Base-by-base conservation (phyloP, 2,329 filamentous ascomycete genomes). In the Acrodontium crateriforme region DNA sequence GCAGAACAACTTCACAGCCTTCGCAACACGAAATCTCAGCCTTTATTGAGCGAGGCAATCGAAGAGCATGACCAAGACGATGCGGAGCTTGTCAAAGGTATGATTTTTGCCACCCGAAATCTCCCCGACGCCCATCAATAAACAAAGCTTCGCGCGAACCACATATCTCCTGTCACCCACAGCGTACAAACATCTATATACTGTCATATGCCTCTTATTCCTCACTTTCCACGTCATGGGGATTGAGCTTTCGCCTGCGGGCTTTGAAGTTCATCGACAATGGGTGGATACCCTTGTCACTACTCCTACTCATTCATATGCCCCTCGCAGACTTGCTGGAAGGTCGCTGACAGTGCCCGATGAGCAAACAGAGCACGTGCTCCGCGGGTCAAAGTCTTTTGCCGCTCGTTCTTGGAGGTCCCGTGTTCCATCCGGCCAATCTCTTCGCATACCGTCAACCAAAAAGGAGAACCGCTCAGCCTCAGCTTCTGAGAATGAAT, bases 51-150 rank as follows among this genome's bases (percentile, higher is more conserved):
- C 6, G 43, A 53, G 35, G 38, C 47, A 9, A 54, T 54, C 22
- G 50, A 53, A 31, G 42, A 51, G 35, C 46, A 48, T 28, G 50
- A 49, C 16, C 40, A 42, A 10, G 50, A 52, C 28, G 51, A 52
- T 32, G 50, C 50, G 11, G 48, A 52, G 30, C 38, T 50, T 25
- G 47, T 55, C 16, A 54, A 53, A 42, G 51, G 52, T 55, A 47
- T 27, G 32, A 34, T 18, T 18, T 27, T 7, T n/a, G 8, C 8
- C 8, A n/a, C n/a, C 18, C 18, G n/a, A 8, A 20, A 20, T n/a
- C n/a, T 20, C 18, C n/a, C n/a, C 8, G 18, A 20, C n/a, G 18
- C 18, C n/a, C 8, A n/a, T 8, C 8, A 20, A 20, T n/a, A 20
- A 20, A 20, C 18, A 20, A 20, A 8, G 8, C n/a, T 8, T 8